Conservation (phyloP, 2,329 filamentous ascomycete genomes). For the Fusarium sp. region DNA sequence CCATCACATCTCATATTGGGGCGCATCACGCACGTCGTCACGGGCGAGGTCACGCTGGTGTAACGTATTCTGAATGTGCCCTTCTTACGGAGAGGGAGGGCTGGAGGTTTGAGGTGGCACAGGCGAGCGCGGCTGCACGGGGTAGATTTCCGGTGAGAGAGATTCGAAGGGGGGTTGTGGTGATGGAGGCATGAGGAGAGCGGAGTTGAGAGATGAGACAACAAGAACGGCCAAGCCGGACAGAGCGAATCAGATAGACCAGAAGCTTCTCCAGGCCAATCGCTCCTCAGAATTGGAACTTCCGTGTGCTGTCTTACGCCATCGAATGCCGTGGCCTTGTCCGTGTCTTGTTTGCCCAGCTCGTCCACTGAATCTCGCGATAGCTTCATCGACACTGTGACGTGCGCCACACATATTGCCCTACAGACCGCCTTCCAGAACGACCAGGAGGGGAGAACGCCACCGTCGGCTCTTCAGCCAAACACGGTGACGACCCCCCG, state of each 20-base stretch:
- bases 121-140: neutral
- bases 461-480: conserved; percentile 9
- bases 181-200: neutral
- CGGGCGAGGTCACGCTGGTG: conserved; percentile 28
- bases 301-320: neutral
- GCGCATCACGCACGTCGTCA: conserved; percentile 29
- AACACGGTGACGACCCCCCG: neutral
- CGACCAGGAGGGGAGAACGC: neutral
- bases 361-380: conserved; percentile 6
- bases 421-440: neutral
- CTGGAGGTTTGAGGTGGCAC: conserved; percentile 3
- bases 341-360: neutral
- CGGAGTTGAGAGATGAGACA: conserved; percentile 20
- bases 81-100: neutral
- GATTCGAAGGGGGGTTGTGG: neutral
- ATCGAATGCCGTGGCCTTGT: neutral
- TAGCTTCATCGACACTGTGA: conserved; percentile 25
- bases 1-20: conserved; percentile 26
- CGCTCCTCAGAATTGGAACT: neutral
- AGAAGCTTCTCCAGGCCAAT: neutral
- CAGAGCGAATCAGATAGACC: neutral
- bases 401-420: neutral
- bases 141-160: conserved; percentile 6
- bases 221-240: neutral
- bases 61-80: conserved; percentile 17